Base-by-base conservation (phyloP, 306 rosid genomes). In the Chamaecrista fasciculata region DNA sequence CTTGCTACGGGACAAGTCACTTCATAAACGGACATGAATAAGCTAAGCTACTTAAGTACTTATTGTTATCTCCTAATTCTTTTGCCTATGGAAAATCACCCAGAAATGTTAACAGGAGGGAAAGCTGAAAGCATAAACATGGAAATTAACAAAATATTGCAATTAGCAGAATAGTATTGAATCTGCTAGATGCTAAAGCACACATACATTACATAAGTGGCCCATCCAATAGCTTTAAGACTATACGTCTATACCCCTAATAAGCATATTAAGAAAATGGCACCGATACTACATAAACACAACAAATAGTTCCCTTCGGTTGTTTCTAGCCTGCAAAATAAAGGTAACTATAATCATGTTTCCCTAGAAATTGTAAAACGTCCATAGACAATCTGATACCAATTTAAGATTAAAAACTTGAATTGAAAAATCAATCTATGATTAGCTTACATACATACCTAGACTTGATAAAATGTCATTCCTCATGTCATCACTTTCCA, bases 101-200 rank as follows among this genome's bases (percentile, higher is more conserved):
- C 56, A 18, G 51, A 52, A 68, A 68, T 66, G 50, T 44, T 3
- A 29, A 20, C 49, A 39, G 11, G 4, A 11, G 67, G 8, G 19
- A 37, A 5, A 8, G 25, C 47, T 2, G 19, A 37, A 5, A 8
- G 25, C 47, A 33, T 60, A 60, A 11, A 57, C 9, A 33, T 33
- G 36, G 6, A 33, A 33, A 61, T 23, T 61, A 56, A 20, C 66
- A 37, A 34, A 6, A 15, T 34, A 2, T 21, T 60, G 29, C 66
- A 42, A 63, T 14, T 20, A 42, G 3, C 37, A 24, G n/a, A 11
- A 33, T 25, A 44, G 11, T 12, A 36, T 67, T 25, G 51, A 24
- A 59, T 67, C 36, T 39, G 56, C 15, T 49, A 49, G 46, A 62
- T 50, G 46, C 16, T 25, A 51, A 29, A 61, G 15, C 63, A 60